These are phyloP conservation scores for Salix exigua DNA, from an alignment of 345 rosid genomes.

Conservation along the genomic window DNA sequence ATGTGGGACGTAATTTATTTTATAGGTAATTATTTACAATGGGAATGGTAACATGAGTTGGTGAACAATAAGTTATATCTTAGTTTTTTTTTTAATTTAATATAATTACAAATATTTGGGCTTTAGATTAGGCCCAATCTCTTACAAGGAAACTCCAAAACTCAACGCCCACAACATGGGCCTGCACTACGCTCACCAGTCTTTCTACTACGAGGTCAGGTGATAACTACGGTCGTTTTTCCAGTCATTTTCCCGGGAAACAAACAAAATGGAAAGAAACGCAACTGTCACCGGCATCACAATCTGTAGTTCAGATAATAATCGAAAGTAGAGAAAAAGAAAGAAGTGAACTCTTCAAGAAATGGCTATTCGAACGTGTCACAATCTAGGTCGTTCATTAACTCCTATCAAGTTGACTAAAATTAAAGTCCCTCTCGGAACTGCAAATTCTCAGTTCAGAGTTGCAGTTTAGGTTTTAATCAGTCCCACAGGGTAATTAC, in stretches of 20 bases:
- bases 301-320: background rate
- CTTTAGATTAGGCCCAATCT: too few species aligned
- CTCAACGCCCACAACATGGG: background rate
- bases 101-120: too few species aligned
- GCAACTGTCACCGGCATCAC: background rate
- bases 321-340: background rate
- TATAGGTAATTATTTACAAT: too few species aligned
- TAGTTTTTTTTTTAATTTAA: too few species aligned
- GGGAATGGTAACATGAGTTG: too few species aligned
- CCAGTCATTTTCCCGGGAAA: constrained; percentile 6
- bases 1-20: too few species aligned
- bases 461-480: constrained; percentile 29
- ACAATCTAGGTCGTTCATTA: constrained; percentile 19
- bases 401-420: constrained; percentile 16
- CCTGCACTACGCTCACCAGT: background rate
- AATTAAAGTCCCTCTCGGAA: constrained; percentile 25
- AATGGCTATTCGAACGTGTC: constrained; percentile 34
- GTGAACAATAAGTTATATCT: too few species aligned
- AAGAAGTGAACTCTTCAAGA: background rate
- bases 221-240: background rate
- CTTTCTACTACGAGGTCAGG: background rate
- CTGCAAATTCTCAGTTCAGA: constrained; percentile 45
- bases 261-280: background rate
- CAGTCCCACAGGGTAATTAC: constrained; percentile 44
- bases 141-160: background rate